phyloP scores from a whole-genome alignment of 257 asterid species.

The Solanum gracilifrons region DNA sequence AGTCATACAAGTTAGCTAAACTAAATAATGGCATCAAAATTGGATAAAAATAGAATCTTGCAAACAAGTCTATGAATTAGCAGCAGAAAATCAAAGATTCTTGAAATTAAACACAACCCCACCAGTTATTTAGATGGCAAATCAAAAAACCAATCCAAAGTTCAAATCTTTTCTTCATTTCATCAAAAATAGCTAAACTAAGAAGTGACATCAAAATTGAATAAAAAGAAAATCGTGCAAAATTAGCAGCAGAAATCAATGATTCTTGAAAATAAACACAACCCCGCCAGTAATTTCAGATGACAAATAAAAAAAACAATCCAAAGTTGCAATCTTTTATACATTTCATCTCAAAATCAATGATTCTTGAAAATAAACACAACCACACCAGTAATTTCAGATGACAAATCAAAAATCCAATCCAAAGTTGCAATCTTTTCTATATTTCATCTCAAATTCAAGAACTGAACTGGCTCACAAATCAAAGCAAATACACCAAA shows the following conservation, averaged over 20 bases:
- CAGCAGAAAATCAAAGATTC: neutral
- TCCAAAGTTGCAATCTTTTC: conserved; percentile 7
- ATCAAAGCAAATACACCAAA: neutral
- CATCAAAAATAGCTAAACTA: neutral
- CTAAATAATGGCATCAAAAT: neutral
- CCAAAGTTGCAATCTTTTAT: conserved; percentile 6
- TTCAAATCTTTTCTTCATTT: neutral
- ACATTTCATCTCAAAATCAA: neutral
- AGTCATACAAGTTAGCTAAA: neutral
- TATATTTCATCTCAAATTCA: neutral
- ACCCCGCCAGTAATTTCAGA: neutral
- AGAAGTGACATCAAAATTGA: neutral
- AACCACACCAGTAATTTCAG: neutral
- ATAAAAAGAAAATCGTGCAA: neutral
- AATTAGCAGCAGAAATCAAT: neutral
- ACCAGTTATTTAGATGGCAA: neutral
- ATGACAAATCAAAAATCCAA: neutral
- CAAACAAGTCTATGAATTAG: neutral
- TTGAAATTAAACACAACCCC: neutral
- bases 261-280: neutral
- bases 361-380: neutral
- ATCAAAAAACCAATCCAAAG: neutral
- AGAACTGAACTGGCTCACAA: neutral
- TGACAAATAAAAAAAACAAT: neutral
- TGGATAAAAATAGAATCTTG: neutral